Base-by-base conservation (phyloP, 176 grass and related monocot genomes). In the Calamus simplicifolius region DNA sequence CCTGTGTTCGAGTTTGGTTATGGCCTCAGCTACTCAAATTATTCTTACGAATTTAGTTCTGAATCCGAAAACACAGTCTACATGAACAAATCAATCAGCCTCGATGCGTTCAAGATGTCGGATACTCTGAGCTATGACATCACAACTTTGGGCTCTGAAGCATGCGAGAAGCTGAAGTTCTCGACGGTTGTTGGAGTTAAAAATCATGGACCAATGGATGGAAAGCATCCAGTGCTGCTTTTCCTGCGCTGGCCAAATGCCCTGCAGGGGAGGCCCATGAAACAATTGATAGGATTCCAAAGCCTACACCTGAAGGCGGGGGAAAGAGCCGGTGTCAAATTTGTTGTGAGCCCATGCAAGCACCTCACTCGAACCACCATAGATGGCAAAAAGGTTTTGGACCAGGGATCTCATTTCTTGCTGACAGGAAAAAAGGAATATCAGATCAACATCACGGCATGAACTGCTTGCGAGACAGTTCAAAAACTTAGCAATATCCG, bases 21-120 rank as follows among this genome's bases (percentile, higher is more conserved):
- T 17, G 90, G 82, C 28, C 82, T 95, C 27, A 95, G 90, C 77
- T 95, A 84, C 80, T 86, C 82, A 5, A 72, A 86, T 16, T 90
- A 81, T 67, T 67, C 86, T 12, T 77, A 30, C 16, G 59, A 30
- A 4, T 59, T 91, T 0, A 49, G 61, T 6, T 51, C 15, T 16
- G 16, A 31, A 0, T 38, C 57, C 2, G 19, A 17, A 12, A 75
- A 6, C 67, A 56, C 31, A 1, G 51, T 61, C 16, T 48, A 67
- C 5, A 25, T 85, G 35, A 43, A 43, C 8, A 43, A 43, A 43
- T 43, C 8, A 12, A 43, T 43, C 35, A 13, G 10, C 12, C 35
- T 43, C 3, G 35, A 2, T 12, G 8, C 35, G 2, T 43, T 13
- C 14, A 18, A 58, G 5, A 56, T 35, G 0, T 7, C 68, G 5